Conservation (phyloP, 2,329 filamentous ascomycete species). For the Clarireedia monteithiana region DNA sequence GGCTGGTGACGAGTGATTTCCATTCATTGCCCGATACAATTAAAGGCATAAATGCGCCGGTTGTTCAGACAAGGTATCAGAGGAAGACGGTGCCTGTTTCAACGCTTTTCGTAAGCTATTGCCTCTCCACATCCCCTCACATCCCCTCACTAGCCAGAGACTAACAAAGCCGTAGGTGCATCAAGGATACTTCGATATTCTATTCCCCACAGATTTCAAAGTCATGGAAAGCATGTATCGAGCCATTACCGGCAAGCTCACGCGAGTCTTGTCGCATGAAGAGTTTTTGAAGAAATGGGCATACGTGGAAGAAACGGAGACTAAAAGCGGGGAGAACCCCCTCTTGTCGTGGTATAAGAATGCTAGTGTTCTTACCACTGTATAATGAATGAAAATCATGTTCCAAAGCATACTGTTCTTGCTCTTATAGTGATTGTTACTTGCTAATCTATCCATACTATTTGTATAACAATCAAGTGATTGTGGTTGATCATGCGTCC, state of each 20-base stretch:
- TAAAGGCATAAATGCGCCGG: constrained; percentile 79
- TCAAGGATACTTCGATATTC: constrained; percentile 97
- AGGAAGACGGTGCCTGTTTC: constrained; percentile 80
- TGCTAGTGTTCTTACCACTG: constrained; percentile 82
- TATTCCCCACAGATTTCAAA: constrained; percentile 93
- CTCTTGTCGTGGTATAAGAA: constrained; percentile 92
- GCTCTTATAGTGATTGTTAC: background rate
- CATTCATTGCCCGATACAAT: constrained; percentile 76
- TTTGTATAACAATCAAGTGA: too few relatives aligned
- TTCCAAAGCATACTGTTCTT: background rate
- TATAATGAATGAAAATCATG: constrained; percentile 39
- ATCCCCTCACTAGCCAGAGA: background rate
- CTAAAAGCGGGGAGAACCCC: constrained; percentile 86
- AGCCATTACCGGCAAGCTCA: constrained; percentile 86
- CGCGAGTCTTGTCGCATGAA: constrained; percentile 75
- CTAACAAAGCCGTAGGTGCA: constrained; percentile 56
- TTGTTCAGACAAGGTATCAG: constrained; percentile 91
- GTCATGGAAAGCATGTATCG: constrained; percentile 89
- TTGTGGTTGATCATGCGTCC: too few relatives aligned
- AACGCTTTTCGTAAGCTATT: constrained; percentile 70
- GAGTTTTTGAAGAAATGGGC: constrained; percentile 90
- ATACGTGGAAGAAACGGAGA: constrained; percentile 81
- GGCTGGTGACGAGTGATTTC: constrained; percentile 86
- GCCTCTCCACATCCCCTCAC: background rate
- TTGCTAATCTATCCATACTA: background rate